Evolutionary conservation across 164 flowering plant genomes (phyloP).

Genomic region (Chloranthus sessilifolius): DNA sequence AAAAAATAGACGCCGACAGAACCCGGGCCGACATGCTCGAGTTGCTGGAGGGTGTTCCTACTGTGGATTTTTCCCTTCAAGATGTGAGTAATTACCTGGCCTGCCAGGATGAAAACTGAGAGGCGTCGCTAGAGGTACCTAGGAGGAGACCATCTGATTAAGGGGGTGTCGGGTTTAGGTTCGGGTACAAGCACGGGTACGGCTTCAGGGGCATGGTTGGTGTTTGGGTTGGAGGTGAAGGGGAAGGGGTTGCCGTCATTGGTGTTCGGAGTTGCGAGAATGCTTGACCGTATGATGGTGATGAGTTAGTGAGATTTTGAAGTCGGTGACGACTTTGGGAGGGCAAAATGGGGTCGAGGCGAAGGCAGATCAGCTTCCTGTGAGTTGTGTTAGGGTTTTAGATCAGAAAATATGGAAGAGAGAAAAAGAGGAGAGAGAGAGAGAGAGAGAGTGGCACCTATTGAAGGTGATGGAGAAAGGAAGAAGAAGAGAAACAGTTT

Average conservation of each 20-base stretch:
- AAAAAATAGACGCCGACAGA: conserved; percentile 85
- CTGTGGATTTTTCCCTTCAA: conserved; percentile 71
- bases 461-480: conserved; percentile 11
- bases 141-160: conserved; percentile 80
- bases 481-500: conserved; percentile 21
- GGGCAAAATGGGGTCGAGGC: conserved; percentile 5
- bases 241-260: conserved; percentile 37
- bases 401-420: not conserved
- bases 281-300: conserved; percentile 7
- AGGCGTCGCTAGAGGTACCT: conserved; percentile 76
- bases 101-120: conserved; percentile 62
- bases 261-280: conserved; percentile 24
- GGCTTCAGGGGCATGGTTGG: conserved; percentile 24
- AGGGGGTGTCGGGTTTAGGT: conserved; percentile 18
- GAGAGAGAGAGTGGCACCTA: conserved; percentile 25
- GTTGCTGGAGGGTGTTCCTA: conserved; percentile 83
- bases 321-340: conserved; percentile 8
- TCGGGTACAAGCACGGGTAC: too few relatives aligned
- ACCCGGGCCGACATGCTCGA: conserved; percentile 83
- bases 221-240: conserved; percentile 31
- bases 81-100: conserved; percentile 63
- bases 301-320: conserved; percentile 10
- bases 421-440: not conserved
- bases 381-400: conserved; percentile 1
- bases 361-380: conserved; percentile 23